Base-by-base conservation (phyloP, 805 yeast species). In the Hanseniaspora lindneri region DNA sequence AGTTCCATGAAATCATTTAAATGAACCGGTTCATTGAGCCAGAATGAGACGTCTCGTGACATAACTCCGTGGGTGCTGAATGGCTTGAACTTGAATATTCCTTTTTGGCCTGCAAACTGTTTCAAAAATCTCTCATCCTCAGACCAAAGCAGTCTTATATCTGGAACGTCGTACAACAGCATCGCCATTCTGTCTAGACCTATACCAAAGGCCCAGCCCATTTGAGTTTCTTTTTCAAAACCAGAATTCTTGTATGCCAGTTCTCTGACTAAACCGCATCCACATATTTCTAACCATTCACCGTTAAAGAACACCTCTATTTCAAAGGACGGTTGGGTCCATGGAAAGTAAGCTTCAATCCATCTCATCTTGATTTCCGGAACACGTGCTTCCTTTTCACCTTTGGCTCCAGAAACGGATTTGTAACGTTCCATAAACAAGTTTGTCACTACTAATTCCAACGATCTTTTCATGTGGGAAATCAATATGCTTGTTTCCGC, bases 281-380 rank as follows among this genome's bases (percentile, higher is more conserved):
- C 98, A 59, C 95, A 85, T 61, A 95, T 79, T 66, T 92, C 98
- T 30, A 92, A 71, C 98, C 98, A 92, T 56, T 88, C 94, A 46
- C 92, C 94, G 60, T 87, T 84, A 96, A 97, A 92, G 88, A 94
- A 87, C 4, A 92, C 95, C 65, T 92, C 98, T 55, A 94, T 86
- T 60, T 92, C 96, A 94, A 95, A 92, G 37, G 95, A 83, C 3
- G 98, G 98, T 1, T 95, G 78, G 2, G 98, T 92, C 96, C 97
- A 92, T 3, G 98, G 98, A 68, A 92, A 92, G 58, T 79, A 85
- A 0, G 92, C 94, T 58, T 85, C 94, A 29, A 87, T 82, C 98
- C 98, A 92, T 56, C 97, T 73, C 17, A 88, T 83, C 59, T 76
- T 80, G 52, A 92, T 70, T 6, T 95, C 95, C 44, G 74, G 74